phyloP scores from a whole-genome alignment of 306 rosid genomes.

The Hylodesmum podocarpum region DNA sequence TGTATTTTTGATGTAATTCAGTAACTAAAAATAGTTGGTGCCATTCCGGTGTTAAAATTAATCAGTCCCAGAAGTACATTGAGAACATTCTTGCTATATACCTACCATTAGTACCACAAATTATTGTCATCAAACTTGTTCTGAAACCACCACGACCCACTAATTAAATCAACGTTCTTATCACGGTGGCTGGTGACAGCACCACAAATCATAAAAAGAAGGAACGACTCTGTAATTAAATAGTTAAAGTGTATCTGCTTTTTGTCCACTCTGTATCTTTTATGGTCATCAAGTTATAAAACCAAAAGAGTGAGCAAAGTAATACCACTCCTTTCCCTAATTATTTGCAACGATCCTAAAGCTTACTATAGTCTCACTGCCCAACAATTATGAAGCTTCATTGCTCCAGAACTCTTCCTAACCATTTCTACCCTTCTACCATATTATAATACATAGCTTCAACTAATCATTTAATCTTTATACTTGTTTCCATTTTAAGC shows the following conservation, averaged over 20 bases:
- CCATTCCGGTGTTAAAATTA: too few relatives aligned
- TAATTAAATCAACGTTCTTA: background rate
- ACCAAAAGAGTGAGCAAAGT: background rate
- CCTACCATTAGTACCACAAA: too few relatives aligned
- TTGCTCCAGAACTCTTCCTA: constrained; percentile 9
- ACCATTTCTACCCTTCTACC: constrained; percentile 16
- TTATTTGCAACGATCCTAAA: constrained; percentile 32
- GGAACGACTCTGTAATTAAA: constrained; percentile 8
- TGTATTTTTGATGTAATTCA: too few relatives aligned
- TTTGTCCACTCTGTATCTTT: constrained; percentile 24
- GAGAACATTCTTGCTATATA: too few relatives aligned
- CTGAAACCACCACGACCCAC: background rate
- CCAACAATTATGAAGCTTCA: constrained; percentile 35
- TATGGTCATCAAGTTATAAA: constrained; percentile 7
- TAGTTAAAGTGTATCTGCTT: constrained; percentile 43
- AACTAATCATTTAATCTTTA: too few relatives aligned
- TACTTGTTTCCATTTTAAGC: too few relatives aligned
- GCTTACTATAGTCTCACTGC: constrained; percentile 12
- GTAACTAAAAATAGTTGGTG: too few relatives aligned
- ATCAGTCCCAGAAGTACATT: too few relatives aligned
- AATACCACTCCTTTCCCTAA: constrained; percentile 28
- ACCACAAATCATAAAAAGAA: constrained; percentile 31
- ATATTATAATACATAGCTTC: background rate
- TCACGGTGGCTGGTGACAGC: constrained; percentile 6
- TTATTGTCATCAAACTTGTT: background rate